Evolutionary conservation across 257 asterid species (phyloP).

Genomic region (Thymus quinquecostatus): DNA sequence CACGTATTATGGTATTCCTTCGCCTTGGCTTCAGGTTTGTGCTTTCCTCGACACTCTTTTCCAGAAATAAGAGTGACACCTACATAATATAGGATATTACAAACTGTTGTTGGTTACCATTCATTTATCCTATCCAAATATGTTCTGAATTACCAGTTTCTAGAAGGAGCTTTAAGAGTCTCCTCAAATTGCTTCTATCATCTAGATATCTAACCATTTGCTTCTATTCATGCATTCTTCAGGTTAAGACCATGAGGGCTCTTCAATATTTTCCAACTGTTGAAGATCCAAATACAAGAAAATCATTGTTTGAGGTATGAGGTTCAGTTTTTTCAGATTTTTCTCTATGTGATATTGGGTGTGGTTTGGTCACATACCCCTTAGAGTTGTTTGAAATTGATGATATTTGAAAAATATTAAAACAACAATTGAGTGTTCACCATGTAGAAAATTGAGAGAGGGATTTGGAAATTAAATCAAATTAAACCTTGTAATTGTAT

Average conservation of each 20-base stretch:
- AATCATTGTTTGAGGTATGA: constrained; percentile 93
- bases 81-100: background rate
- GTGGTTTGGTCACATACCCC: background rate
- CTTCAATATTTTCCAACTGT: constrained; percentile 97
- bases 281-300: constrained; percentile 97
- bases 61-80: constrained; percentile 13
- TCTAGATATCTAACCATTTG: constrained; percentile 34
- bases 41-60: constrained; percentile 27
- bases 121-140: constrained; percentile 7
- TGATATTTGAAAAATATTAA: background rate
- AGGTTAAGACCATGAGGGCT: constrained; percentile 99
- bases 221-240: constrained; percentile 37
- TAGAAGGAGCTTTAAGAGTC: constrained; percentile 5
- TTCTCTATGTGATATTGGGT: constrained; percentile 20
- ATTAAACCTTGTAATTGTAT: background rate
- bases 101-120: constrained; percentile 1
- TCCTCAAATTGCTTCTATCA: constrained; percentile 30
- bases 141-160: constrained; percentile 28
- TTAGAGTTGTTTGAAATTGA: background rate
- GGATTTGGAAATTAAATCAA: background rate
- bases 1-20: constrained; percentile 97
- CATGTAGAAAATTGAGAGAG: background rate
- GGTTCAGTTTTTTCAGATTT: constrained; percentile 29
- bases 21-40: constrained; percentile 99
- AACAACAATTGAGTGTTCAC: background rate